A percentile compares a stretch with the other conserved stretches of the same genome.
These are phyloP conservation scores for Calendula officinalis DNA, from an alignment of 129 eudicot genomes.

Conservation along the genomic window DNA sequence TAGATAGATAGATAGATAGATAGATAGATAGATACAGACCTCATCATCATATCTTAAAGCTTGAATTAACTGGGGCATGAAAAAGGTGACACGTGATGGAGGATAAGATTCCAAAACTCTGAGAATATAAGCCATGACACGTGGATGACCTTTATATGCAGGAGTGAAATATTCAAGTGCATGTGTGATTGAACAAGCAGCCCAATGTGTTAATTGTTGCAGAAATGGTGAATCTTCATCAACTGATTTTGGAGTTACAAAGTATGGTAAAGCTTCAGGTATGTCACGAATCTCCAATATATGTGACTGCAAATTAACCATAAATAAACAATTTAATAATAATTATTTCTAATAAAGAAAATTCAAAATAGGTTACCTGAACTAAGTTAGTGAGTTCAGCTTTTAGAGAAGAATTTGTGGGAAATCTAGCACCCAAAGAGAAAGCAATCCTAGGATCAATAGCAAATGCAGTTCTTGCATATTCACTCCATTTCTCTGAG, in stretches of 20 bases:
- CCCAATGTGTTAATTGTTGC: conserved; percentile 99
- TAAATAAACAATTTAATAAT: background rate
- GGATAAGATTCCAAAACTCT: conserved; percentile 98
- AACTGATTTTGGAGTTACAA: conserved; percentile 89
- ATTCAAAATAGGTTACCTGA: conserved; percentile 46
- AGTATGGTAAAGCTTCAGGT: conserved; percentile 91
- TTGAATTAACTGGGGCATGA: conserved; percentile 99
- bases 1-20: conserved; percentile 10
- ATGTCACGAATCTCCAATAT: conserved; percentile 92
- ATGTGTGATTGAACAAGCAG: conserved; percentile 96
- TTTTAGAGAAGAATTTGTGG: conserved; percentile 66
- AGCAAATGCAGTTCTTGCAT: conserved; percentile 86
- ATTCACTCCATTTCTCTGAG: conserved; percentile 88
- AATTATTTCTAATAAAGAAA: conserved; percentile 3
- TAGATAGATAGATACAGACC: conserved; percentile 42
- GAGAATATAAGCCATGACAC: conserved; percentile 98
- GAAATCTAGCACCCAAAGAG: conserved; percentile 85
- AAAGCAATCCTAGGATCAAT: conserved; percentile 94
- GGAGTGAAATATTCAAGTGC: conserved; percentile 96
- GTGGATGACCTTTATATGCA: conserved; percentile 93
- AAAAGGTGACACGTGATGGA: conserved; percentile 88
- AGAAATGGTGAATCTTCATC: conserved; percentile 85
- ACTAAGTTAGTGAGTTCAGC: conserved; percentile 77
- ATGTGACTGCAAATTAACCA: conserved; percentile 46
- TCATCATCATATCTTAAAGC: conserved; percentile 85